Conservation (phyloP, 176 grass and related monocot species). For the Carex cristatella region DNA sequence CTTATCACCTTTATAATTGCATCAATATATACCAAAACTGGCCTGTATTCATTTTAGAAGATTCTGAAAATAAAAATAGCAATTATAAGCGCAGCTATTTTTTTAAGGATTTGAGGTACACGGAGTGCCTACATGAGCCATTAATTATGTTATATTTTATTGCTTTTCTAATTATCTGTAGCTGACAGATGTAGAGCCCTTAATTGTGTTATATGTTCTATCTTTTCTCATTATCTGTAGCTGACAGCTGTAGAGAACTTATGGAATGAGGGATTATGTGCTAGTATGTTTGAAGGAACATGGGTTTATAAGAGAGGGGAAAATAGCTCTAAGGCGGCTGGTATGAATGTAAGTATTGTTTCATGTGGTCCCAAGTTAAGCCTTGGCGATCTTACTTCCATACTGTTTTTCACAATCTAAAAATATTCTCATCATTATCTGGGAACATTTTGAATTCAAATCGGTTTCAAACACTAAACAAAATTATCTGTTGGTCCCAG, state of each 20-base stretch:
- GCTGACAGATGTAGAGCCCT: conserved; percentile 45
- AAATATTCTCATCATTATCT: background rate
- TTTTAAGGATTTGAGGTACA: background rate
- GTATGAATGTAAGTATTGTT: conserved; percentile 49
- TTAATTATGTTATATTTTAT: background rate
- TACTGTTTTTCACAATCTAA: background rate
- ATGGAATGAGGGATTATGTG: conserved; percentile 79
- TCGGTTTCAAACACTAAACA: background rate
- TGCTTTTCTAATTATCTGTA: conserved; percentile 29
- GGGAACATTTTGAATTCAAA: background rate
- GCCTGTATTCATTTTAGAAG: background rate
- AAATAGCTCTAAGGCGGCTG: conserved; percentile 30
- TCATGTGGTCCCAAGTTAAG: background rate
- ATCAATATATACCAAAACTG: background rate
- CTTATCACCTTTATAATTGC: background rate
- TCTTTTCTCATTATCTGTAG: conserved; percentile 33
- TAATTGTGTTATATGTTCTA: background rate
- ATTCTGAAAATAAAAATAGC: background rate
- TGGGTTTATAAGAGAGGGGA: conserved; percentile 68
- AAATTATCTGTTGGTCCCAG: background rate
- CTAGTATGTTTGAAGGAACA: conserved; percentile 65
- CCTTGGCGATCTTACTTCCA: background rate
- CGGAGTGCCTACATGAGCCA: background rate
- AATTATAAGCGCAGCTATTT: background rate
- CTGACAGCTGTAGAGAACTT: conserved; percentile 58